Percentiles rank a stretch among this genome's conserved stretches.
Evolutionary conservation across 306 rosid genomes (phyloP).

Genomic region (Casuarina cunninghamiana): DNA sequence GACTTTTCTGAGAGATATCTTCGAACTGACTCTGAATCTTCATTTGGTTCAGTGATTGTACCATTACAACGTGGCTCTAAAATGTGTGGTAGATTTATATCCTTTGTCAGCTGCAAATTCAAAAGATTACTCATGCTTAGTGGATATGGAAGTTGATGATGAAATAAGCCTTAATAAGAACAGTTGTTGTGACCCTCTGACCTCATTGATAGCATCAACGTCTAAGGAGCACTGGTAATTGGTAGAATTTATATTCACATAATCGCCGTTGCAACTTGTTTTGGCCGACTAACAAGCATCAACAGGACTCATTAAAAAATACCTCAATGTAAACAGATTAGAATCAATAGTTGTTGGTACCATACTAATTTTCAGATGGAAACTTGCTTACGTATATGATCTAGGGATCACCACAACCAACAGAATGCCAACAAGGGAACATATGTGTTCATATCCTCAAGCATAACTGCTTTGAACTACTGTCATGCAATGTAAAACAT

Average conservation of each 20-base stretch:
- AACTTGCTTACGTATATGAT: too few relatives aligned
- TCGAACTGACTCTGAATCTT: neutral
- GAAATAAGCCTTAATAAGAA: neutral
- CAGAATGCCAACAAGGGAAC: too few relatives aligned
- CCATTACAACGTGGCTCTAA: conserved; percentile 17
- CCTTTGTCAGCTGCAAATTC: conserved; percentile 8
- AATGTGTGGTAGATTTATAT: conserved; percentile 12
- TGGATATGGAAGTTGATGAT: neutral
- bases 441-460: too few relatives aligned
- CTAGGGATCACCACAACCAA: too few relatives aligned
- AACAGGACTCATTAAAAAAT: too few relatives aligned
- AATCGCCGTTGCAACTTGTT: conserved; percentile 20
- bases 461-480: too few relatives aligned
- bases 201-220: conserved; percentile 14
- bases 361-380: too few relatives aligned
- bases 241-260: conserved; percentile 18
- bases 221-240: conserved; percentile 14
- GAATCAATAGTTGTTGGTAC: neutral
- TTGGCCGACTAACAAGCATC: conserved; percentile 3
- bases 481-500: too few relatives aligned
- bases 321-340: neutral
- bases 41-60: conserved; percentile 1
- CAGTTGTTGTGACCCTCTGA: neutral
- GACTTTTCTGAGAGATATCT: conserved; percentile 17
- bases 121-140: neutral